Evolutionary conservation across 1,284 basidiomycete species (phyloP), one percentile per base, ranked within the genome.

Genomic region (Ganoderma sp.): DNA sequence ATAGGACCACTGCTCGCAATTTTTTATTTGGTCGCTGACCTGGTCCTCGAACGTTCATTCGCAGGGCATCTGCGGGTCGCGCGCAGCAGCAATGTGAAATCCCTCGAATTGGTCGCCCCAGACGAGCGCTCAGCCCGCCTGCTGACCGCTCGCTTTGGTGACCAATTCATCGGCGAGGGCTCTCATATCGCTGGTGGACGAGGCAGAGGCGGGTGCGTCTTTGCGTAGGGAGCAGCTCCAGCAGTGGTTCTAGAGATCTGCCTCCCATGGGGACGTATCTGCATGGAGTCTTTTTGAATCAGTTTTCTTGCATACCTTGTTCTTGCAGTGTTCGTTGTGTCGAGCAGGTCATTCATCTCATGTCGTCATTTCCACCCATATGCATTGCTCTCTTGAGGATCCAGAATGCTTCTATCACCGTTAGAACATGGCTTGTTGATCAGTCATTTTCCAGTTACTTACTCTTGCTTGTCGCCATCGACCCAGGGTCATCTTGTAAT

Each of bases 31-130:
- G 32, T 32, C 17, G 32, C 61, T 62, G 61, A 62, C n/a, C 22
- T 28, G 3, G 22, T 25, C 6, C 25, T 52, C 17, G 28, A 34
- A 34, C 19, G 54, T 60, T 22, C n/a, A 52, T 60, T 22, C n/a
- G 39, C 57, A 41, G 54, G 52, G 52, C 45, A 34, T 43, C 43
- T 45, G 54, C 61, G 58, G 54, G 43, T 67, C 65, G 61, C 65
- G 65, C 52, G 41, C 54, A 58, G 6, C 37, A 59, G 54, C 43
- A 41, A 28, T 52, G 61, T 67, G 50, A 3, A 1, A 52, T 22
- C 50, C 37, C 66, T 67, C 66, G 61, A 64, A 63, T 67, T 50
- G 43, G 19, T 14, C 50, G 66, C 57, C 66, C 66, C 48, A 22
- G 14, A 60, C 41, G 58, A 60, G 58, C 41, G 22, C 22, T 60